Evolutionary conservation across 192 early-diverging fungal genomes (phyloP).

Genomic region (Gaertneriomyces semiglobifer): DNA sequence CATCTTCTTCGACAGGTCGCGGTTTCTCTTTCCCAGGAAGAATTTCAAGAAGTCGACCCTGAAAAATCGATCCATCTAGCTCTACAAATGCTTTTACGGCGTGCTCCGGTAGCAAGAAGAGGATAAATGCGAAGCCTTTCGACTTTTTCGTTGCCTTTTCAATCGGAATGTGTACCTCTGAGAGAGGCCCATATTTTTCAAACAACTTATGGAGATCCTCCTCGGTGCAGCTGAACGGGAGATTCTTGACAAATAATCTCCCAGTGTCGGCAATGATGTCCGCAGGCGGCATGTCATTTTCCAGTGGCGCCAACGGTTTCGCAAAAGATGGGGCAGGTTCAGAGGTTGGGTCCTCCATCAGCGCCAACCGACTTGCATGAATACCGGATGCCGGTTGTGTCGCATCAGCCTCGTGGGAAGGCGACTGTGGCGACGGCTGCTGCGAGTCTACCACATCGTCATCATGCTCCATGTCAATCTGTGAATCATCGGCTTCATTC

Average conservation of each 20-base stretch:
- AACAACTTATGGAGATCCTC: constrained; percentile 82
- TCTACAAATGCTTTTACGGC: constrained; percentile 82
- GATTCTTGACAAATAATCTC: constrained; percentile 88
- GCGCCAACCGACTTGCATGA: not conserved
- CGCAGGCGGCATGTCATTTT: constrained; percentile 30
- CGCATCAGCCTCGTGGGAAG: not conserved
- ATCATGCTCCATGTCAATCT: too few relatives aligned
- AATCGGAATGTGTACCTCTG: constrained; percentile 93
- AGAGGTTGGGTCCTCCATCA: not conserved
- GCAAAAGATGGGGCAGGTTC: too few relatives aligned
- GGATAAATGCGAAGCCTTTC: constrained; percentile 89
- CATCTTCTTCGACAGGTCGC: constrained; percentile 43
- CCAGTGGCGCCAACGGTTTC: not conserved
- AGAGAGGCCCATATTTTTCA: constrained; percentile 82
- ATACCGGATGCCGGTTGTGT: not conserved
- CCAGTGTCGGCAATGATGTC: constrained; percentile 90
- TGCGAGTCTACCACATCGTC: not conserved
- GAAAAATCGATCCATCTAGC: constrained; percentile 81
- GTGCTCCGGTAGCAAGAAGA: constrained; percentile 88
- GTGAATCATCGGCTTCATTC: constrained; percentile 35
- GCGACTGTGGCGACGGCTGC: not conserved
- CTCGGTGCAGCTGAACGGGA: constrained; percentile 84
- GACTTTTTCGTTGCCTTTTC: constrained; percentile 86
- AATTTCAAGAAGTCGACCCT: constrained; percentile 89
- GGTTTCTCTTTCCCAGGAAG: constrained; percentile 86